These are phyloP conservation scores for Yamadazyma nakazawae DNA, from an alignment of 805 yeast genomes.

Conservation along the genomic window DNA sequence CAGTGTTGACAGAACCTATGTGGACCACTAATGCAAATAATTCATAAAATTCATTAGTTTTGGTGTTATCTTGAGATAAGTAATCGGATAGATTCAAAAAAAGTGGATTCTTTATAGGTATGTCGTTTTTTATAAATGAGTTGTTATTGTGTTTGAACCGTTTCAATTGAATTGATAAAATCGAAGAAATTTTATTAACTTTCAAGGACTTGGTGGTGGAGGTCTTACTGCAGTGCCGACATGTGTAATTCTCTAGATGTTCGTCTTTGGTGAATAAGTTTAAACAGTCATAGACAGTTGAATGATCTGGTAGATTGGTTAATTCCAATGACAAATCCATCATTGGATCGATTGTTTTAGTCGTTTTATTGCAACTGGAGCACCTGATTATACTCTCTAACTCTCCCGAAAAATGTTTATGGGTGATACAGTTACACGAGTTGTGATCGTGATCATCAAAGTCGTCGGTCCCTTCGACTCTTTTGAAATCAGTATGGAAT, in stretches of 20 bases:
- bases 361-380: constrained; percentile 57
- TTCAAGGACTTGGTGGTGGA: constrained; percentile 65
- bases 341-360: constrained; percentile 82
- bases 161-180: constrained; percentile 81
- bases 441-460: constrained; percentile 1
- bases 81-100: constrained; percentile 71
- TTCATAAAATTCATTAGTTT: constrained; percentile 51
- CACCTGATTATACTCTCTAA: constrained; percentile 79
- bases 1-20: constrained; percentile 90
- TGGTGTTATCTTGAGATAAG: constrained; percentile 40
- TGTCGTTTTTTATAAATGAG: constrained; percentile 62
- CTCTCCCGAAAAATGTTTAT: constrained; percentile 78
- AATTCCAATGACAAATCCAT: constrained; percentile 86
- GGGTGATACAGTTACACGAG: constrained; percentile 74
- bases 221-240: constrained; percentile 63
- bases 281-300: constrained; percentile 59
- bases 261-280: constrained; percentile 76
- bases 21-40: constrained; percentile 86
- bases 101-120: constrained; percentile 68
- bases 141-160: constrained; percentile 61
- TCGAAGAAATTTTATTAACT: constrained; percentile 68
- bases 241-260: constrained; percentile 68
- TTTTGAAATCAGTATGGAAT: constrained; percentile 49
- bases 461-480: constrained; percentile 14
- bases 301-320: constrained; percentile 27